phyloP scores from a whole-genome alignment of 495 filamentous ascomycete genomes.

The Talaromyces nanjingensis region DNA sequence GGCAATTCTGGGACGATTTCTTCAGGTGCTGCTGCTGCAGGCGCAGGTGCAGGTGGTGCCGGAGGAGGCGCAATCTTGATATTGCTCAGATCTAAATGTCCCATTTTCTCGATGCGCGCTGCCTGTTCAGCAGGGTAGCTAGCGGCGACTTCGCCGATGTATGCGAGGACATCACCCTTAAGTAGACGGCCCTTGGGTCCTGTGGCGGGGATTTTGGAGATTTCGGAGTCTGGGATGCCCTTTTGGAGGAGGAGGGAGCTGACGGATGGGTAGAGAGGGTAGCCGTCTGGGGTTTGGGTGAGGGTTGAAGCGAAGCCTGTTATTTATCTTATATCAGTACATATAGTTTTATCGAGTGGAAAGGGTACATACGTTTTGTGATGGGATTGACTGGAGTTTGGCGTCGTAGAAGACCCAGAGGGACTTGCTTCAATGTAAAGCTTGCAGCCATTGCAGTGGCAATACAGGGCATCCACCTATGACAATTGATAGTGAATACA shows the following conservation, averaged over 20 bases:
- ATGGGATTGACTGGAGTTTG: conserved; percentile 27
- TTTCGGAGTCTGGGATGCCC: conserved; percentile 60
- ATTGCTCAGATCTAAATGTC: conserved; percentile 87
- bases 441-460: conserved; percentile 30
- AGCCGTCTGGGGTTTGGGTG: conserved; percentile 53
- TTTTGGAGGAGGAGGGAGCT: conserved; percentile 70
- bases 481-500: neutral
- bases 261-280: conserved; percentile 84
- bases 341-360: neutral
- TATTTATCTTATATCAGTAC: neutral
- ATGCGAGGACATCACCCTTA: conserved; percentile 93
- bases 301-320: conserved; percentile 33
- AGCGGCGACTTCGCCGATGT: conserved; percentile 67
- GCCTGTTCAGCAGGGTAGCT: conserved; percentile 64
- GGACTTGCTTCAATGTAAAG: conserved; percentile 27
- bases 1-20: conserved; percentile 28
- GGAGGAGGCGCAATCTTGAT: conserved; percentile 72
- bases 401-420: conserved; percentile 32
- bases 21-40: conserved; percentile 13
- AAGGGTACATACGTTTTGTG: conserved; percentile 35
- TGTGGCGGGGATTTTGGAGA: conserved; percentile 73
- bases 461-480: neutral
- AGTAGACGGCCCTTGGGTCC: conserved; percentile 86
- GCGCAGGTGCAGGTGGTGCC: conserved; percentile 32
- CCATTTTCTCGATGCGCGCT: conserved; percentile 61